A percentile compares a stretch with the other conserved stretches of the same genome.
Evolutionary conservation across 2,329 filamentous ascomycete species (phyloP).

Genomic region (Stagonosporopsis chrysanthemi): DNA sequence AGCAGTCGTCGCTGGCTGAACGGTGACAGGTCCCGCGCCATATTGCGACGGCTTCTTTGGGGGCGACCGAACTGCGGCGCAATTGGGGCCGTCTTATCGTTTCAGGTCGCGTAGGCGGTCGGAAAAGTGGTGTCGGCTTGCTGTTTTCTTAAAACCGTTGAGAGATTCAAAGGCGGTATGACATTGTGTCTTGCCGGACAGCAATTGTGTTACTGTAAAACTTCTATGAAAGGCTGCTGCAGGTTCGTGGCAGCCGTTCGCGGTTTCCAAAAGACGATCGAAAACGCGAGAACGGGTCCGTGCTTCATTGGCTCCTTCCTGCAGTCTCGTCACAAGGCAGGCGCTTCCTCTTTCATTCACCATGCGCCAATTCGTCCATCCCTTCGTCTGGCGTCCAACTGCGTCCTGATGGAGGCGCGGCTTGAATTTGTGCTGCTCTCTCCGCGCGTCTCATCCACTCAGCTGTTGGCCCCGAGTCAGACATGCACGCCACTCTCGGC

Average conservation of each 20-base stretch:
- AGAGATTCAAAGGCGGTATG: background rate
- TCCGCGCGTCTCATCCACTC: constrained; percentile 13
- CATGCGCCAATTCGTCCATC: constrained; percentile 14
- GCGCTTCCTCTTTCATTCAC: constrained; percentile 10
- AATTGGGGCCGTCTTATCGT: constrained; percentile 5
- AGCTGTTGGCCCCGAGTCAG: constrained; percentile 5
- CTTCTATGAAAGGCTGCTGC: constrained; percentile 11
- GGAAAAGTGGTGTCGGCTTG: background rate
- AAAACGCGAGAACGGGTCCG: background rate
- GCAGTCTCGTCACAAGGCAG: constrained; percentile 10
- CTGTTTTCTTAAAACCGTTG: constrained; percentile 2
- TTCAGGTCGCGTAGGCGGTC: constrained; percentile 7
- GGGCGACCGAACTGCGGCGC: background rate
- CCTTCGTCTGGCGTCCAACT: constrained; percentile 2
- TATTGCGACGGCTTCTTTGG: constrained; percentile 13
- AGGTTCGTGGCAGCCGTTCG: constrained; percentile 18
- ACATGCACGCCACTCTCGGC: constrained; percentile 12
- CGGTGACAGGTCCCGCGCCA: constrained; percentile 43
- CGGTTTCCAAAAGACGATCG: constrained; percentile 15
- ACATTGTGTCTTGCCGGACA: background rate
- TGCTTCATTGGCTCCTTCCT: constrained; percentile 7
- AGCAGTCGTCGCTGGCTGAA: constrained; percentile 43
- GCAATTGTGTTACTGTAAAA: constrained; percentile 3
- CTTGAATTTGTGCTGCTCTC: background rate
- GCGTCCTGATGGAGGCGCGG: constrained; percentile 1